Base-by-base conservation (phyloP, 2,329 filamentous ascomycete genomes). In the Zelopaecilomyces penicillatus region DNA sequence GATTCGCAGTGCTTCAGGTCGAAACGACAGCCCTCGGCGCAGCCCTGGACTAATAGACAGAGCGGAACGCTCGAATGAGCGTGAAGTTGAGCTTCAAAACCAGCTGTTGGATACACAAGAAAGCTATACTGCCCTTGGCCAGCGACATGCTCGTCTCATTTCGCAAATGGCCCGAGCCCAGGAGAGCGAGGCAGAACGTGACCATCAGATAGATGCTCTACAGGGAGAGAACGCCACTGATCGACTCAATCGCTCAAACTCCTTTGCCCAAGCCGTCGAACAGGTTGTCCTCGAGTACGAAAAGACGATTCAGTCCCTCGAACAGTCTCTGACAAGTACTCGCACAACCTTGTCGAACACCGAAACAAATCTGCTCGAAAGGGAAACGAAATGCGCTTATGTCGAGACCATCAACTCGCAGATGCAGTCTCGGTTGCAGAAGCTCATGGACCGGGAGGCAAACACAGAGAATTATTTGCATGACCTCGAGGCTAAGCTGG, bases 281-380 rank as follows among this genome's bases (percentile, higher is more conserved):
- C 87, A 95, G 59, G 88, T 98, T 26, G 88, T 98, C 3, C 71
- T 97, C 40, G 93, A 98, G 65, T 98, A 98, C 61, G 94, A 98
- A 64, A 97, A 95, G 74, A 98, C 94, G 0, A 98, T 98, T 41
- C 90, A 97, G 62, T 85, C 80, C 43, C 76, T 98, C 11, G 93
- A 98, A 64, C 82, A 89, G 41, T 96, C 90, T 2, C 77, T 98
- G 10, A 90, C 90, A 1, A 93, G 82, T 57, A 97, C 93, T 1
- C 80, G 93, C 46, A 76, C 85, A 31, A 88, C 87, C 0, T 73
- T 98, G 29, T 85, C 93, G 8, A 83, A 72, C 51, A 90, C 86
- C 0, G 94, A 98, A 63, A 93, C 89, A 44, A 84, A 72, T 46
- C 73, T 98, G 27, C 73, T 97, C 3, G 94, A 98, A 63, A 93